Conservation (phyloP, 768 basidiomycete genomes). For the Boletellus sp. region DNA sequence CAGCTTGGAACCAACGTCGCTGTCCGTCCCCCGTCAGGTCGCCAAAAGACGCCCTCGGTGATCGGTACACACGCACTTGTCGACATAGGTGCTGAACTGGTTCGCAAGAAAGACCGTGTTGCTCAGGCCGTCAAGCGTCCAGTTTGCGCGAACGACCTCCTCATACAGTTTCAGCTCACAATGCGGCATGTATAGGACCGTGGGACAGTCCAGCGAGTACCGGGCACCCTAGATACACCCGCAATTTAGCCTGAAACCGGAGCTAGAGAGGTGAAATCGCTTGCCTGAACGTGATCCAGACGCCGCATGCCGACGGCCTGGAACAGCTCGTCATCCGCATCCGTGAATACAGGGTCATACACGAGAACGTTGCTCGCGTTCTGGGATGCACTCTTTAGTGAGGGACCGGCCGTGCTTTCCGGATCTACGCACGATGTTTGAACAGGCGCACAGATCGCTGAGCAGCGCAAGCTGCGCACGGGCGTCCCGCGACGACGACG, state of each 20-base stretch:
- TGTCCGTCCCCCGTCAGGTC: slow-evolving; percentile 29
- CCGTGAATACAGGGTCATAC: slow-evolving; percentile 75
- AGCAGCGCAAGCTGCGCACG: slow-evolving; percentile 70
- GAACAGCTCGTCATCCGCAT: slow-evolving; percentile 53
- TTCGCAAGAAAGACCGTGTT: slow-evolving; percentile 62
- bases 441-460: slow-evolving; percentile 46
- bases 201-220: slow-evolving; percentile 39
- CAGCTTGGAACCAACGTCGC: slow-evolving; percentile 51
- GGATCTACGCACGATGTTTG: slow-evolving; percentile 56
- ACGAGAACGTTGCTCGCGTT: slow-evolving; percentile 45
- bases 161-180: slow-evolving; percentile 74
- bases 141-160: slow-evolving; percentile 57
- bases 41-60: not conserved
- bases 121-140: slow-evolving; percentile 44
- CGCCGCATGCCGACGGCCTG: slow-evolving; percentile 33
- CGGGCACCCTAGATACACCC: slow-evolving; percentile 30
- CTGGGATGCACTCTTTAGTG: slow-evolving; percentile 31
- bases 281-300: slow-evolving; percentile 47
- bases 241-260: slow-evolving; percentile 8
- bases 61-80: slow-evolving; percentile 47
- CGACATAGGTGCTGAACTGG: slow-evolving; percentile 59
- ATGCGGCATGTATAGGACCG: slow-evolving; percentile 76
- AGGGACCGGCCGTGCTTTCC: slow-evolving; percentile 10
- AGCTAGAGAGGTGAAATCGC: slow-evolving; percentile 29
- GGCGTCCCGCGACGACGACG: slow-evolving; percentile 56